phyloP scores from a whole-genome alignment of 192 early-diverging fungal species.

The Mortierella hygrophila region DNA sequence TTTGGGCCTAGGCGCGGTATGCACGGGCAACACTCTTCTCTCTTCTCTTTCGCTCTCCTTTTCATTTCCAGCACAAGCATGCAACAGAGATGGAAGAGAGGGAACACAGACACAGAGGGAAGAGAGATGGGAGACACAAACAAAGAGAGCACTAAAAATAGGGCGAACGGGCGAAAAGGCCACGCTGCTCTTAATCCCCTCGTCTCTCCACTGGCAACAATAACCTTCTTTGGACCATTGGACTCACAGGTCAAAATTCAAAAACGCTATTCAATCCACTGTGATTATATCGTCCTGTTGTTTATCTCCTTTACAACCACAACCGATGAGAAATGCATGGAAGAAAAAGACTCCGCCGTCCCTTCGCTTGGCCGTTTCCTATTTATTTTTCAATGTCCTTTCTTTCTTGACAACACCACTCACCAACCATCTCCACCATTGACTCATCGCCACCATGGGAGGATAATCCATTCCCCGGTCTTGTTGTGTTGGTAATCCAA shows the following conservation, averaged over 20 bases:
- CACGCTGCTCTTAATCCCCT: constrained; percentile 3
- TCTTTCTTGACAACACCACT: not conserved
- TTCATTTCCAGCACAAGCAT: not conserved
- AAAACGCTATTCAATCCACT: not conserved
- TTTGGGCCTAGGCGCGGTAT: constrained; percentile 4
- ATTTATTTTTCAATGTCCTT: not conserved
- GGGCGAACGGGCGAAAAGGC: constrained; percentile 14
- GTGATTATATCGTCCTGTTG: not conserved
- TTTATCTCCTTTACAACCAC: constrained; percentile 4
- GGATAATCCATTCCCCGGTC: not conserved
- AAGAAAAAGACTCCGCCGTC: not conserved
- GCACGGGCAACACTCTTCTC: not conserved
- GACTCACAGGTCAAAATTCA: not conserved
- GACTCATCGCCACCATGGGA: not conserved
- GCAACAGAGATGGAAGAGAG: not conserved
- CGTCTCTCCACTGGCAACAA: not conserved
- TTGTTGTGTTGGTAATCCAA: not conserved
- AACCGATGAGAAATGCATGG: not conserved
- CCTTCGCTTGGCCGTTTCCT: not conserved
- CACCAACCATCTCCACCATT: not conserved
- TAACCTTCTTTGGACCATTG: constrained; percentile 18
- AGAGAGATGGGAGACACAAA: not conserved
- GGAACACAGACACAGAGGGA: not conserved
- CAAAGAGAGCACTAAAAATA: constrained; percentile 18
- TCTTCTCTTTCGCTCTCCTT: not conserved